Evolutionary conservation across 2,329 filamentous ascomycete species (phyloP).

Genomic region (Hypoxylon sp.): DNA sequence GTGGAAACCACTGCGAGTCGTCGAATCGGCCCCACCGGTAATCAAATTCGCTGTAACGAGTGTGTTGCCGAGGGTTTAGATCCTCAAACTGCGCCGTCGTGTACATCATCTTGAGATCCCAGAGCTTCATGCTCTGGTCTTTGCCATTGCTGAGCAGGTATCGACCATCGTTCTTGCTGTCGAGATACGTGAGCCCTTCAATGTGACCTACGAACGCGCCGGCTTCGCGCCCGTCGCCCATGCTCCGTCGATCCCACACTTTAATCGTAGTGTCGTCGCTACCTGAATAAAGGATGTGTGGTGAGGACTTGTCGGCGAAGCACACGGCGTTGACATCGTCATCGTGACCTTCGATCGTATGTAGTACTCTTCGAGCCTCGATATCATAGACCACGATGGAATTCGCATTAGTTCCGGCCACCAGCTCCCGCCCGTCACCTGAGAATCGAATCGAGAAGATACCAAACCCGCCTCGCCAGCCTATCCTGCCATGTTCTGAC

Average conservation of each 20-base stretch:
- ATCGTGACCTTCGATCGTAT: constrained; percentile 82
- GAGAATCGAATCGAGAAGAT: constrained; percentile 96
- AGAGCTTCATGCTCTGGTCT: constrained; percentile 97
- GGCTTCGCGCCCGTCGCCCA: constrained; percentile 83
- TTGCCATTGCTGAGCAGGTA: constrained; percentile 96
- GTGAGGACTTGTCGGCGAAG: constrained; percentile 89
- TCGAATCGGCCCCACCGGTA: constrained; percentile 80
- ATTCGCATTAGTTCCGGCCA: constrained; percentile 85
- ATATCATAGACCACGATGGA: constrained; percentile 94
- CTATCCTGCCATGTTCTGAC: constrained; percentile 59
- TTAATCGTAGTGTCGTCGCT: constrained; percentile 95
- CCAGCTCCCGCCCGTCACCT: constrained; percentile 89
- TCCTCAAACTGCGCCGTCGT: constrained; percentile 74
- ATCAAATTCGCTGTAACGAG: constrained; percentile 74
- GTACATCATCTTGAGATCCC: constrained; percentile 94
- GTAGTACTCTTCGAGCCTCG: constrained; percentile 80
- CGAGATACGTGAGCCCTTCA: constrained; percentile 77
- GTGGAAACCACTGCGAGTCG: constrained; percentile 75
- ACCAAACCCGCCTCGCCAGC: constrained; percentile 63
- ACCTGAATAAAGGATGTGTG: constrained; percentile 95
- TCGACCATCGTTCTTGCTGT: constrained; percentile 78
- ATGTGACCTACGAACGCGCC: constrained; percentile 77
- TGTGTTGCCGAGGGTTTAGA: constrained; percentile 69
- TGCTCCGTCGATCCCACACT: constrained; percentile 95
- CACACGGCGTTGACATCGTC: constrained; percentile 97